Evolutionary conservation across 805 yeast species (phyloP).

Genomic region (Clavispora carvajalis): DNA sequence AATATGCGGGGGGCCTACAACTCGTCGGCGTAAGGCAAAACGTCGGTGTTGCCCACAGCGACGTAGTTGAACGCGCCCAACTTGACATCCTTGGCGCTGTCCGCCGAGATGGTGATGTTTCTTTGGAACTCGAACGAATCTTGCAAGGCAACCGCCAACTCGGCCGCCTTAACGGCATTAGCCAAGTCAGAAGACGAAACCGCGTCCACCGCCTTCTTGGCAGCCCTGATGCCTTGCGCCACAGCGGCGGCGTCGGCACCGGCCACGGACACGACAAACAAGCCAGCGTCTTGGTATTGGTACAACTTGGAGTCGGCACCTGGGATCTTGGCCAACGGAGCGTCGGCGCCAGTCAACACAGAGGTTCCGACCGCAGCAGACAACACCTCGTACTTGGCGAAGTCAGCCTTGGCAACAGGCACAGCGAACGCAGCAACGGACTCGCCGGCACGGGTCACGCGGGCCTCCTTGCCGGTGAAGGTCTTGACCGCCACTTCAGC

Average conservation of each 20-base stretch:
- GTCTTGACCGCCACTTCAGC: constrained; percentile 30
- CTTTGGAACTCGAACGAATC: constrained; percentile 28
- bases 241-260: constrained; percentile 57
- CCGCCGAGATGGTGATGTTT: constrained; percentile 27
- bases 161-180: constrained; percentile 41
- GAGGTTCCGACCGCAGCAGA: constrained; percentile 59
- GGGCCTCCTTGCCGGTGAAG: constrained; percentile 61
- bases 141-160: constrained; percentile 40
- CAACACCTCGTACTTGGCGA: constrained; percentile 65
- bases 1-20: constrained; percentile 42
- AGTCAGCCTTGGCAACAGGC: constrained; percentile 62
- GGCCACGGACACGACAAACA: constrained; percentile 66
- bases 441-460: constrained; percentile 58
- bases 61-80: constrained; percentile 66
- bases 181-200: constrained; percentile 49
- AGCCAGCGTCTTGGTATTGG: constrained; percentile 73
- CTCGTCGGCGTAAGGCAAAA: constrained; percentile 86
- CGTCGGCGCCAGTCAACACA: constrained; percentile 51
- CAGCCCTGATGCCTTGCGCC: constrained; percentile 54
- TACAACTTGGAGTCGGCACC: constrained; percentile 51
- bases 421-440: constrained; percentile 78
- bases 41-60: constrained; percentile 83
- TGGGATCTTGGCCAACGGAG: constrained; percentile 44
- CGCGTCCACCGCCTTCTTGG: constrained; percentile 39
- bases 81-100: constrained; percentile 32